A percentile compares a stretch with the other conserved stretches of the same genome.
Evolutionary conservation across 106 monocot genomes (phyloP).

Genomic region (Phalaenopsis equestris): DNA sequence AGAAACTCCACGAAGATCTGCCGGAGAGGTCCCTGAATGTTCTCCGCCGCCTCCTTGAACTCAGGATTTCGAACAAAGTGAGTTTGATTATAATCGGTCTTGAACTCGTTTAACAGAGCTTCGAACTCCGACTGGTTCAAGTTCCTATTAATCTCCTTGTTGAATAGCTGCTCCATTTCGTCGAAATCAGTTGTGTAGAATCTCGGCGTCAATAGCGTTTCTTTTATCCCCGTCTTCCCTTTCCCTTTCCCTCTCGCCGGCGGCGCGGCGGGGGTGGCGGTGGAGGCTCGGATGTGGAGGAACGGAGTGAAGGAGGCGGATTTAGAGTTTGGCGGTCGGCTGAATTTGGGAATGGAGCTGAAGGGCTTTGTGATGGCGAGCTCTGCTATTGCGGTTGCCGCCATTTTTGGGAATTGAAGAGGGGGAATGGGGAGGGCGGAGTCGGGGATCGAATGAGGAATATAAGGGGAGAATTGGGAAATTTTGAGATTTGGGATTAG

Average conservation of each 20-base stretch:
- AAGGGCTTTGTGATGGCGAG: conserved; percentile 43
- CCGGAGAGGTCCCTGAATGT: conserved; percentile 68
- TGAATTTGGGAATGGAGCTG: conserved; percentile 22
- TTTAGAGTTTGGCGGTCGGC: conserved; percentile 1
- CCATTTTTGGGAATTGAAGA: not conserved
- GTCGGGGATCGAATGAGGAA: not conserved
- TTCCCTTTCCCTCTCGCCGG: conserved; percentile 27
- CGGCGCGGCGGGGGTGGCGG: conserved; percentile 14
- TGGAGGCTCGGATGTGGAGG: conserved; percentile 24
- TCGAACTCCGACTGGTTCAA: conserved; percentile 86
- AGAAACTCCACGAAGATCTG: conserved; percentile 96
- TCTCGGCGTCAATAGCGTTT: conserved; percentile 78
- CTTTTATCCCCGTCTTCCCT: conserved; percentile 51
- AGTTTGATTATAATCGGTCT: conserved; percentile 98
- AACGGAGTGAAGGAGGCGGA: conserved; percentile 14
- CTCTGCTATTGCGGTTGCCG: conserved; percentile 47
- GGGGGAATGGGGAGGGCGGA: not conserved
- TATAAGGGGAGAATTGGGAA: not conserved
- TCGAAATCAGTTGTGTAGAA: conserved; percentile 98
- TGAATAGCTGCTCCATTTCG: conserved; percentile 92
- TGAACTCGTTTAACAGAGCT: conserved; percentile 86
- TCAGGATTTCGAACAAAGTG: conserved; percentile 85
- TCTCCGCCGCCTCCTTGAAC: conserved; percentile 94
- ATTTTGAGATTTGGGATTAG: not conserved
- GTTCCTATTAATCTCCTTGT: conserved; percentile 81